phyloP scores from a whole-genome alignment of 2,329 filamentous ascomycete species.

The Alternaria rosae region DNA sequence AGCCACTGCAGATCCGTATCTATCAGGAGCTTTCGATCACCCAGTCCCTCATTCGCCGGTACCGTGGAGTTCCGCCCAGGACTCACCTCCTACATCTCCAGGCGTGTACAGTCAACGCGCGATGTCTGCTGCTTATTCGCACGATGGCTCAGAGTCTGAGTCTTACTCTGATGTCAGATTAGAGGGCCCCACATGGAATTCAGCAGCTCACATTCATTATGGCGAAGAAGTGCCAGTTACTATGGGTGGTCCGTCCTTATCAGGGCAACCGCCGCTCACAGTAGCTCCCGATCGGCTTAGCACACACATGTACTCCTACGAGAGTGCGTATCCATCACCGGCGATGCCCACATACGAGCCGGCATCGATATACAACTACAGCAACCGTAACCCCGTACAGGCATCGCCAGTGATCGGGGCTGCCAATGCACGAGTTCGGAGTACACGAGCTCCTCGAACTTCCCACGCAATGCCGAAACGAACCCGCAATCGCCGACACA shows the following conservation, averaged over 20 bases:
- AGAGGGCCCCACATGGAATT: slow-evolving; percentile 37
- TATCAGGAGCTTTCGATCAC: slow-evolving; percentile 44
- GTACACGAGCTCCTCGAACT: background rate
- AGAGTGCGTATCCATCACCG: slow-evolving; percentile 31
- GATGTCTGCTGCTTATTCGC: slow-evolving; percentile 46
- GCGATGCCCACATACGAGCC: slow-evolving; percentile 30
- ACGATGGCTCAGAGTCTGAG: slow-evolving; percentile 36
- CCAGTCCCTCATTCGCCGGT: slow-evolving; percentile 42
- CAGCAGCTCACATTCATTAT: slow-evolving; percentile 26
- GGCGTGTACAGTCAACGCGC: slow-evolving; percentile 38
- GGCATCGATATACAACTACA: slow-evolving; percentile 20
- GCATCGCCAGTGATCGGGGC: slow-evolving; percentile 19
- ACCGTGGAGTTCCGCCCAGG: slow-evolving; percentile 38
- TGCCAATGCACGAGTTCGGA: slow-evolving; percentile 20
- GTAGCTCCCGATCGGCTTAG: slow-evolving; percentile 44
- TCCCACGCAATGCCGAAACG: slow-evolving; percentile 13
- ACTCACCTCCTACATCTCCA: slow-evolving; percentile 45
- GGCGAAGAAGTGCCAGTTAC: slow-evolving; percentile 20
- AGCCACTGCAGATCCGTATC: slow-evolving; percentile 41
- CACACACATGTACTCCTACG: slow-evolving; percentile 32
- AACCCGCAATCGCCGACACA: slow-evolving; percentile 25
- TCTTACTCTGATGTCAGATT: slow-evolving; percentile 38
- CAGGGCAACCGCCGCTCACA: slow-evolving; percentile 34
- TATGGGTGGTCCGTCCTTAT: slow-evolving; percentile 14
- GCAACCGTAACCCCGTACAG: slow-evolving; percentile 14